Base-by-base conservation (phyloP, 2,329 filamentous ascomycete genomes). In the Penicillium sp. region DNA sequence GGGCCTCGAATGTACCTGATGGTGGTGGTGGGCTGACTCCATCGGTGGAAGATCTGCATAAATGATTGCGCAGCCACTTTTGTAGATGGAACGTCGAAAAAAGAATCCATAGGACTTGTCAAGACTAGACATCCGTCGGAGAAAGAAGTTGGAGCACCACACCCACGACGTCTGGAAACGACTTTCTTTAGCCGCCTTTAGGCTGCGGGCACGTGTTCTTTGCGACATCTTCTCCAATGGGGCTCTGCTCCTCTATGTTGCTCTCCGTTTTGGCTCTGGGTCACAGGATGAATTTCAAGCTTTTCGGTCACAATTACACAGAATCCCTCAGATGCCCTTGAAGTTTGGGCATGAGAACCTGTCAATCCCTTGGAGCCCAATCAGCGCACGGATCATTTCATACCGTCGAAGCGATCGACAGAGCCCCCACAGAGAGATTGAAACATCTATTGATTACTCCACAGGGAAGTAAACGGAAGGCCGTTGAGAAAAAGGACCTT, bases 371-470 rank as follows among this genome's bases (percentile, higher is more conserved):
- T 53, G 52, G 28, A 34, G 55, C 57, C 57, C 57, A 58, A 59
- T 57, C 45, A 55, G 47, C 50, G 57, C 57, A 57, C 58, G 50
- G 54, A 39, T 54, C 54, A 50, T 49, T 36, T 51, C 50, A 52
- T 53, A 46, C 45, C 38, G 43, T 11, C 42, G 45, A 29, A 40
- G 28, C 26, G 47, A 53, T 51, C 48, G 47, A 50, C 48, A 18
- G 29, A 27, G 35, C 12, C 39, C 37, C 44, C 47, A 35, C 3
- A 18, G 18, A 18, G 18, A 18, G 18, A 18, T 18, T 18, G 18
- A 18, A 18, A 18, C 18, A 18, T 18, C 18, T 18, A 18, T 18
- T 18, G 18, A 18, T 18, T 18, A 18, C 18, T 18, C 18, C 18
- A 18, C 18, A 18, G 18, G 18, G 18, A 18, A 18, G 18, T 18